Percentiles rank a stretch among this genome's conserved stretches.
Conservation (phyloP, 2,329 filamentous ascomycete species). For the Ceratocystiopsis minuta region DNA sequence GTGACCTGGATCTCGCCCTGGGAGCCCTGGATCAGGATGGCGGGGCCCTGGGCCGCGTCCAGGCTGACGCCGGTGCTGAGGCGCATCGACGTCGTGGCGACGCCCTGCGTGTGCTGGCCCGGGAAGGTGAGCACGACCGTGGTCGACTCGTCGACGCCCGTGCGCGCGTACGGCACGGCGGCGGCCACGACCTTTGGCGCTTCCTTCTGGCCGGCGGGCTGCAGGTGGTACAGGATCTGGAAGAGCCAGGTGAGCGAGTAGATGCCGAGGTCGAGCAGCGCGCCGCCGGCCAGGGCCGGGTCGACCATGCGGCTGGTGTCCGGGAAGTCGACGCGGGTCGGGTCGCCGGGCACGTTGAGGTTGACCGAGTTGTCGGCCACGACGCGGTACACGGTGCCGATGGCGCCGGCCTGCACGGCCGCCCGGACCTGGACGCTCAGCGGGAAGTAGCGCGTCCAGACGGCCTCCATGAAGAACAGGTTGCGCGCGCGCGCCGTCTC, state of each 20-base stretch:
- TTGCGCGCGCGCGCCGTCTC: constrained; percentile 34
- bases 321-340: constrained; percentile 64
- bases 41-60: constrained; percentile 38
- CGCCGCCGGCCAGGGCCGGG: constrained; percentile 33
- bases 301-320: too few relatives aligned
- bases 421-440: constrained; percentile 59
- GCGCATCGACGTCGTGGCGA: constrained; percentile 50
- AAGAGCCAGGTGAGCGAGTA: constrained; percentile 85
- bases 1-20: constrained; percentile 68
- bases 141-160: constrained; percentile 63
- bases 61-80: constrained; percentile 40
- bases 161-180: constrained; percentile 50
- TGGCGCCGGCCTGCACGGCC: constrained; percentile 34
- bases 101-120: constrained; percentile 43
- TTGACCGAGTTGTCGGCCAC: constrained; percentile 51
- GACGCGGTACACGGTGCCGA: constrained; percentile 44
- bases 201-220: constrained; percentile 45
- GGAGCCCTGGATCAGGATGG: constrained; percentile 64
- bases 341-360: constrained; percentile 52
- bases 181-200: constrained; percentile 46
- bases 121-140: constrained; percentile 61
- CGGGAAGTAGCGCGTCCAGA: constrained; percentile 83
- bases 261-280: constrained; percentile 69
- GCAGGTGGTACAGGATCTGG: constrained; percentile 71
- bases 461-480: constrained; percentile 64